These are phyloP conservation scores for Phytophthora sp. DNA, from an alignment of 352 stramenopile genomes.

Conservation along the genomic window DNA sequence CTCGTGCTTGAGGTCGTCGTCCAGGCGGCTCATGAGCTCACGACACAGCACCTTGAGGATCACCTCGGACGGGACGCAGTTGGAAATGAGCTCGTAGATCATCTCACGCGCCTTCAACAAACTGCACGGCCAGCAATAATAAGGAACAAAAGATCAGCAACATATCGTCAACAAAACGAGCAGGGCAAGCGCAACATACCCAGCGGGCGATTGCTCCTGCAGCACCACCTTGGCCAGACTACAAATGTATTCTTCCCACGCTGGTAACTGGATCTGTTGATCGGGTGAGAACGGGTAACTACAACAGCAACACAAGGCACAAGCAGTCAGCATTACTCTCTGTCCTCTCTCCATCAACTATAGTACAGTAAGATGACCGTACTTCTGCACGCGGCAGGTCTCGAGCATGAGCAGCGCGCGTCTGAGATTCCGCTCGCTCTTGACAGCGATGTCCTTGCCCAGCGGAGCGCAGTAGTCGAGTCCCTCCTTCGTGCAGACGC, in stretches of 20 bases:
- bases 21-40: constrained; percentile 94
- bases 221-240: constrained; percentile 94
- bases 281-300: constrained; percentile 89
- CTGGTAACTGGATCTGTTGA: constrained; percentile 87
- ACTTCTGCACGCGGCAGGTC: constrained; percentile 89
- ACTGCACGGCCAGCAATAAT: constrained; percentile 33
- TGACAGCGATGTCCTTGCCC: constrained; percentile 90
- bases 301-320: not conserved
- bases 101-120: constrained; percentile 95
- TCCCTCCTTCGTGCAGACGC: constrained; percentile 92
- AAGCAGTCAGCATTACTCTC: not conserved
- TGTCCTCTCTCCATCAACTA: not conserved
- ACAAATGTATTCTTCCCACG: constrained; percentile 98
- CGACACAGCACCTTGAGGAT: constrained; percentile 94
- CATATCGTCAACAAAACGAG: not conserved
- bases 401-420: constrained; percentile 98
- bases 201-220: constrained; percentile 94
- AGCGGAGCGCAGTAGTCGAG: constrained; percentile 90
- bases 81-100: constrained; percentile 98
- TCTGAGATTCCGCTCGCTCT: constrained; percentile 95
- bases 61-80: constrained; percentile 98
- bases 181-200: constrained; percentile 38
- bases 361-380: not conserved
- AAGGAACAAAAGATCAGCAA: not conserved
- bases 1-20: constrained; percentile 97